Evolutionary conservation across 2,329 filamentous ascomycete genomes (phyloP), one percentile per base, ranked within the genome.

Genomic region (Ophiostoma ips): DNA sequence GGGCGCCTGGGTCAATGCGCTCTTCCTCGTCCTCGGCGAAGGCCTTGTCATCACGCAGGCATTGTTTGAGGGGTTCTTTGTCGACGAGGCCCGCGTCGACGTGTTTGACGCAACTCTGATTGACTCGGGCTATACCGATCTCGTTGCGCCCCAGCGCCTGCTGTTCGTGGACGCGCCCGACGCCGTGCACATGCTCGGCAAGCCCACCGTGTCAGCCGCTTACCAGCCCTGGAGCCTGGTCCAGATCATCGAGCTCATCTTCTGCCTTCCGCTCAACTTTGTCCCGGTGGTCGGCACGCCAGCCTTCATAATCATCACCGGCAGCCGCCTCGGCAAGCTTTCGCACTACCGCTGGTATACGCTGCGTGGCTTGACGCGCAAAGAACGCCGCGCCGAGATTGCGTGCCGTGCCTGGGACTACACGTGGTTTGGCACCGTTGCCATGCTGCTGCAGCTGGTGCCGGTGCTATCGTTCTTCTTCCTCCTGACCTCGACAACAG

Each of bases 391-490:
- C 59, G 70, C 69, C 28, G 87, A 84, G 58, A 76, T 90, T 28
- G 73, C 73, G 52, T 71, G 70, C 40, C 75, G 83, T 49, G 71
- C 77, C 54, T 85, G 86, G 77, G 85, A 92, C 52, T 96, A 95
- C 62, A 82, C 87, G 13, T 94, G 87, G 87, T 95, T 96, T 61
- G 92, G 92, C 15, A 87, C 84, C 1, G 73, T 92, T 4, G 86
- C 88, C 50, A 59, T 58, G 57, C 46, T 87, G 7, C 66, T 96
- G 28, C 87, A 95, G 66, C 74, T 96, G n/a, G 73, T 95, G 9
- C 92, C 92, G 1, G 74, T 90, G 12, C 66, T 95, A 46, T 94
- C 85, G n/a, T 94, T 98, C 73, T 81, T 96, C 62, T 95, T 96
- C 63, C 72, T 96, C 36, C 68, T 98, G 56, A 95, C 90, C 0